Base-by-base conservation (phyloP, 495 filamentous ascomycete genomes). In the Letharia lupina region DNA sequence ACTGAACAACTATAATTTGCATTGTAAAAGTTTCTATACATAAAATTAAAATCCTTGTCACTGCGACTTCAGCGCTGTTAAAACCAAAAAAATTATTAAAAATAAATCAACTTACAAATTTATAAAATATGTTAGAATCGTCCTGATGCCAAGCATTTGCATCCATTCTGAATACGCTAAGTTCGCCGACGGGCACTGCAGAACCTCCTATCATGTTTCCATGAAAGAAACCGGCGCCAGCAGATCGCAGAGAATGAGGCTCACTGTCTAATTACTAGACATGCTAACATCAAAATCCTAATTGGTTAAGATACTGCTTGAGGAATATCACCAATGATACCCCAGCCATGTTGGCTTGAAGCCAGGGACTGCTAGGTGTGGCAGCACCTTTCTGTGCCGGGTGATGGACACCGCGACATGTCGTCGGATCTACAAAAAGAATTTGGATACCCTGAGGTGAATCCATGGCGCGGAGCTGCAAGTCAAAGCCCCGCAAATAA, bases 341-440 rank as follows among this genome's bases (percentile, higher is more conserved):
- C n/a, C 15, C 5, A 23, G 13, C 63, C 28, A 33, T 45, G 18
- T 33, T 59, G 28, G 18, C 40, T 28, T 45, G 20, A 37, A 33
- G 18, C 20, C 42, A 23, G 31, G 1, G 31, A 9, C 6, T 45
- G 11, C 41, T 23, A 40, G 57, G 35, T 44, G 33, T 35, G 28
- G 37, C 11, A 11, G 33, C 23, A 52, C n/a, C 2, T 23, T 57
- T 44, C 11, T 13, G 12, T 12, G 40, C 15, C 4, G 18, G 37
- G 37, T 45, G 48, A 64, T 57, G 62, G 50, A 57, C 37, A 31
- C 42, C n/a, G 50, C 28, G 18, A 60, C 5, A 92, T 92, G 89
- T 92, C 89, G 54, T 84, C 87, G 61, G 89, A 91, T 69, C 81
- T 92, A 45, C 84, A 89, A 47, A 87, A 88, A 60, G 86, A 85